phyloP scores from a whole-genome alignment of 345 rosid genomes.

The Salix suchowensis region DNA sequence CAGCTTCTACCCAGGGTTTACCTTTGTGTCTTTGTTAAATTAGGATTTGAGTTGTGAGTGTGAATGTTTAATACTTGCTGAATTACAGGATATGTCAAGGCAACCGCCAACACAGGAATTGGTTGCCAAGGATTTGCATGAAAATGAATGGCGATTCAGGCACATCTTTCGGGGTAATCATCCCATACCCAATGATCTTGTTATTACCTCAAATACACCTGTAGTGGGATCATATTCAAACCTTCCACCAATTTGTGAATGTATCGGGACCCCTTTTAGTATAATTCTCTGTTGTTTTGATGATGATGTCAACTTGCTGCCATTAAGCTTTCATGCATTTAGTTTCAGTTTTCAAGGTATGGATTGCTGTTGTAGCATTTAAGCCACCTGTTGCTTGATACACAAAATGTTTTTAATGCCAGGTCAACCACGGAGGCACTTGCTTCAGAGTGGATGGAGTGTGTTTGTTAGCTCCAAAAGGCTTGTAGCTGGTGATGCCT shows the following conservation, averaged over 20 bases:
- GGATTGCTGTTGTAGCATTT: background rate
- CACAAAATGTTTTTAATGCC: background rate
- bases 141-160: constrained; percentile 54
- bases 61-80: background rate
- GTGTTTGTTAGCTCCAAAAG: constrained; percentile 56
- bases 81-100: constrained; percentile 53
- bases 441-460: constrained; percentile 67
- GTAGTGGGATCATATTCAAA: background rate
- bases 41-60: background rate
- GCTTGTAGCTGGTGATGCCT: constrained; percentile 69
- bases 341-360: background rate
- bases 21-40: background rate
- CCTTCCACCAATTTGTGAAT: background rate
- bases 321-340: background rate
- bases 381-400: background rate
- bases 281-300: background rate
- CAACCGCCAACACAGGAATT: constrained; percentile 68
- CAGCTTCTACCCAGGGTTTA: background rate
- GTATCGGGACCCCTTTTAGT: background rate
- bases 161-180: constrained; percentile 52
- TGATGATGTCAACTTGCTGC: background rate
- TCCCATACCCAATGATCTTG: background rate
- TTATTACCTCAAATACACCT: background rate
- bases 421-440: constrained; percentile 72
- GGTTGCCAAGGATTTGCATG: constrained; percentile 60